These are phyloP conservation scores for Macadamia integrifolia DNA, from an alignment of 164 flowering plant genomes.

Conservation along the genomic window DNA sequence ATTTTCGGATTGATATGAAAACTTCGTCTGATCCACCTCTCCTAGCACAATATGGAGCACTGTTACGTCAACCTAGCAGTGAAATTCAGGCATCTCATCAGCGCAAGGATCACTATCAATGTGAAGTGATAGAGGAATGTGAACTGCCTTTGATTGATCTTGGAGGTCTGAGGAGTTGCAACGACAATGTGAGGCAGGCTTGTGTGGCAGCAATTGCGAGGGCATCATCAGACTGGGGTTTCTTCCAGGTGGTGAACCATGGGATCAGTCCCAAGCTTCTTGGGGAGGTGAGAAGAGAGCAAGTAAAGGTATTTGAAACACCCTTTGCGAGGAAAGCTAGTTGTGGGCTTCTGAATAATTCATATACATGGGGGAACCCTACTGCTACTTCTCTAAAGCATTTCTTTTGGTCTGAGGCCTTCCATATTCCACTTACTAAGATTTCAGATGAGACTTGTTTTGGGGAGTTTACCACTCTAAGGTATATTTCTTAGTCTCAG, in stretches of 20 bases:
- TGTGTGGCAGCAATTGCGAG: constrained; percentile 34
- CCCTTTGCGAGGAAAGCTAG: constrained; percentile 51
- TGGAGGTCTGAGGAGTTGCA: constrained; percentile 21
- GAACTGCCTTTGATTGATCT: constrained; percentile 69
- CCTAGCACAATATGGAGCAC: constrained; percentile 22
- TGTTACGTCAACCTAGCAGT: constrained; percentile 6
- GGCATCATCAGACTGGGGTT: constrained; percentile 81
- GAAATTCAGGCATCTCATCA: neutral
- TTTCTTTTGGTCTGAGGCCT: constrained; percentile 82
- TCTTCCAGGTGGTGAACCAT: constrained; percentile 83
- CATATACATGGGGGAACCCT: constrained; percentile 72
- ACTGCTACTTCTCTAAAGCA: constrained; percentile 48
- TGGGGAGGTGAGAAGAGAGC: constrained; percentile 56
- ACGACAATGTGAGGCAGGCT: constrained; percentile 18
- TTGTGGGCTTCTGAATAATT: constrained; percentile 41
- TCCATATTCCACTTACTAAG: constrained; percentile 58
- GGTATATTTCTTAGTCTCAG: constrained; percentile 24
- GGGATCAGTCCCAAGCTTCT: constrained; percentile 51
- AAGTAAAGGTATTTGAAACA: constrained; percentile 46
- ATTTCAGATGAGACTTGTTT: constrained; percentile 40
- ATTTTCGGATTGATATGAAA: no score
- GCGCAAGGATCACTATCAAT: neutral
- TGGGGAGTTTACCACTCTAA: constrained; percentile 40
- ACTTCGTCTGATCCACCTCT: constrained; percentile 42
- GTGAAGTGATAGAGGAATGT: constrained; percentile 28